A percentile compares a stretch with the other conserved stretches of the same genome.
phyloP scores from a whole-genome alignment of 495 filamentous ascomycete species.

The Rostrohypoxylon terebratum region DNA sequence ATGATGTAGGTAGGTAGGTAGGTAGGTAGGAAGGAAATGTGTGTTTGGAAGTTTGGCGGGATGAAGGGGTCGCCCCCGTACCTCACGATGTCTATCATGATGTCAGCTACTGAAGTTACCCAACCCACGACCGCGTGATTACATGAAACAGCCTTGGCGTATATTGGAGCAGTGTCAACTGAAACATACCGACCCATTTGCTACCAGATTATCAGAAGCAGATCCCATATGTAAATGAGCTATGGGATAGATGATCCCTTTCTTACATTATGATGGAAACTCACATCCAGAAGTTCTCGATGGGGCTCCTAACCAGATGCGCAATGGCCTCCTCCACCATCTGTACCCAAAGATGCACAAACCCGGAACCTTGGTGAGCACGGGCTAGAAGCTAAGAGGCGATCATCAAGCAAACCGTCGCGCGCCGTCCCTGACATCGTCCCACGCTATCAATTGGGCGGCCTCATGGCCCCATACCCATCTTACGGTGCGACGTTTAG shows the following conservation, averaged over 20 bases:
- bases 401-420: conserved; percentile 21
- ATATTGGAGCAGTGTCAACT: neutral
- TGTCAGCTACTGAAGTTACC: conserved; percentile 3
- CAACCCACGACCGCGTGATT: conserved; percentile 7
- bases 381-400: neutral
- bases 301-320: conserved; percentile 2
- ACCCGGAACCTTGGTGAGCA: neutral
- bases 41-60: conserved; percentile 1
- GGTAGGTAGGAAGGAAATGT: neutral
- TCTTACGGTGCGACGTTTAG: conserved; percentile 22
- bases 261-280: neutral
- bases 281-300: neutral
- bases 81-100: neutral
- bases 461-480: conserved; percentile 18
- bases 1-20: neutral
- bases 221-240: neutral
- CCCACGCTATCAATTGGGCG: conserved; percentile 26
- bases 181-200: neutral
- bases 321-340: conserved; percentile 18
- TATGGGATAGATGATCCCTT: neutral
- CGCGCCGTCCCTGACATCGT: conserved; percentile 27
- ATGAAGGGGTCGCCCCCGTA: neutral
- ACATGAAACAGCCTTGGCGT: conserved; percentile 16
- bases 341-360: neutral
- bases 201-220: neutral